Conservation (phyloP, 345 rosid genomes). For the Limnanthes douglasii region DNA sequence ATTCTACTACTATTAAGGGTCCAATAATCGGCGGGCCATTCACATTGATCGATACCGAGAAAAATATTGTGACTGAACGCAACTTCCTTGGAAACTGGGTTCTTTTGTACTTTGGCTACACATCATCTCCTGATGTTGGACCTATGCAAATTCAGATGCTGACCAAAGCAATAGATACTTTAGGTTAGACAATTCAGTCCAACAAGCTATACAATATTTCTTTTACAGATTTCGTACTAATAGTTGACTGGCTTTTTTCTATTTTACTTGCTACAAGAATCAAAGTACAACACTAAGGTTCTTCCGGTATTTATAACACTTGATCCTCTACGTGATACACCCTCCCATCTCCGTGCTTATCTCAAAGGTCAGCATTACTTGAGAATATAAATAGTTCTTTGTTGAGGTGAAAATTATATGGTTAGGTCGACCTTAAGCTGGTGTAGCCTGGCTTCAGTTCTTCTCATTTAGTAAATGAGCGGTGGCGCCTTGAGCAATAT, state of each 20-base stretch:
- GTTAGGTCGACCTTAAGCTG: too few relatives aligned
- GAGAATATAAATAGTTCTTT: too few relatives aligned
- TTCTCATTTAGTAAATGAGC: too few relatives aligned
- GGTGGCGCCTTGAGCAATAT: too few relatives aligned
- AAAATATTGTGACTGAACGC: slow-evolving; percentile 31
- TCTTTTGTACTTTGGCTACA: slow-evolving; percentile 78
- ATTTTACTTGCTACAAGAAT: slow-evolving; percentile 30
- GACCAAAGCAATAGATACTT: slow-evolving; percentile 38
- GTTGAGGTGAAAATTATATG: too few relatives aligned
- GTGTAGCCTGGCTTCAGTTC: too few relatives aligned
- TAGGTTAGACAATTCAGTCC: slow-evolving; percentile 37
- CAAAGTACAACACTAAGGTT: slow-evolving; percentile 31
- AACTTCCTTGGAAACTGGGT: slow-evolving; percentile 66
- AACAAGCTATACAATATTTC: neutral
- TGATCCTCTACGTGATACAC: slow-evolving; percentile 82
- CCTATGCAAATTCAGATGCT: slow-evolving; percentile 61
- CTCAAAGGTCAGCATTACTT: slow-evolving; percentile 78
- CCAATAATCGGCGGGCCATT: slow-evolving; percentile 81
- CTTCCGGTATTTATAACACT: slow-evolving; percentile 75
- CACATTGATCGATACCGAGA: slow-evolving; percentile 39
- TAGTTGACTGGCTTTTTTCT: slow-evolving; percentile 4
- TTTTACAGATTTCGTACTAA: slow-evolving; percentile 11
- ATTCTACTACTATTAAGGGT: slow-evolving; percentile 19
- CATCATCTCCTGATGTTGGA: slow-evolving; percentile 88
- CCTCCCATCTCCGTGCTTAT: slow-evolving; percentile 60